Evolutionary conservation across 148 eudicot species (phyloP).

Genomic region (Gaultheria prostrata): DNA sequence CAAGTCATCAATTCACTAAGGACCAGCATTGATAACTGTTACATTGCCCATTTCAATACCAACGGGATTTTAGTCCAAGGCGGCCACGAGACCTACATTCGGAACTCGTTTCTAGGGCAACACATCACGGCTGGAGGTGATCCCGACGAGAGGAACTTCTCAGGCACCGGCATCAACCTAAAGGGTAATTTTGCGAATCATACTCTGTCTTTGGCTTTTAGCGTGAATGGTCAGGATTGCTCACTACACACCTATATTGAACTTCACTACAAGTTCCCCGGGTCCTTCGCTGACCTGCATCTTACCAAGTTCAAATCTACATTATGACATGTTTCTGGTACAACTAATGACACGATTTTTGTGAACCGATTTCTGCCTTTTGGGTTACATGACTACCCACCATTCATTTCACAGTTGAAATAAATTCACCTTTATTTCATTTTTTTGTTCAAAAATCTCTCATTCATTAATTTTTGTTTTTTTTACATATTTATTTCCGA

Average conservation of each 20-base stretch:
- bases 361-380: too few relatives aligned
- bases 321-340: background rate
- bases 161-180: constrained; percentile 68
- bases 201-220: too few relatives aligned
- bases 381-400: background rate
- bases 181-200: background rate
- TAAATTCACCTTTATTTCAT: background rate
- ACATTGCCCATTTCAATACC: constrained; percentile 68
- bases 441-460: background rate
- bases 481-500: background rate
- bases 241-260: too few relatives aligned
- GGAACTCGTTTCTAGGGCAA: constrained; percentile 71
- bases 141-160: constrained; percentile 53
- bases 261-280: too few relatives aligned
- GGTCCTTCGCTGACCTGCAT: background rate
- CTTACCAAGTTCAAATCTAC: background rate
- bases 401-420: background rate
- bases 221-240: too few relatives aligned
- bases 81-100: constrained; percentile 84
- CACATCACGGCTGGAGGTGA: constrained; percentile 77
- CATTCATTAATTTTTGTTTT: background rate
- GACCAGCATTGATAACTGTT: constrained; percentile 69
- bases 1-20: constrained; percentile 49
- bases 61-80: constrained; percentile 60
- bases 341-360: too few relatives aligned